phyloP scores from a whole-genome alignment of 345 rosid genomes.

The Sisymbrium altissimum region DNA sequence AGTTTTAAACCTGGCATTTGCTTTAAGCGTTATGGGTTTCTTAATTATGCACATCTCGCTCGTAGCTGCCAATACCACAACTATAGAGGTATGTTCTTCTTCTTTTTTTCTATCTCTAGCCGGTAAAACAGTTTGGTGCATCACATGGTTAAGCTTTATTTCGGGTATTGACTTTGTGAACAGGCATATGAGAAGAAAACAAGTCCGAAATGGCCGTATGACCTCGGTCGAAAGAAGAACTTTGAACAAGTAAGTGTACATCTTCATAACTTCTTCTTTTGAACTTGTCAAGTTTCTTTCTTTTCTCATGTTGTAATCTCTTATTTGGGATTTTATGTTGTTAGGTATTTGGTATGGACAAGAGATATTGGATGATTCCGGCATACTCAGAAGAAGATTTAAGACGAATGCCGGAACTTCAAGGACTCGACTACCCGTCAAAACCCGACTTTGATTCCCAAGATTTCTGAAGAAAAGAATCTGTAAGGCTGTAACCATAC shows the following conservation, averaged over 20 bases:
- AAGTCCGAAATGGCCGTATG: slow-evolving; percentile 88
- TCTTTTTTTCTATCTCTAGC: not conserved
- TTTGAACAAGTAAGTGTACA: slow-evolving; percentile 72
- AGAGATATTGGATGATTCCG: slow-evolving; percentile 77
- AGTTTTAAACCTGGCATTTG: slow-evolving; percentile 94
- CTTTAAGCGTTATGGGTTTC: slow-evolving; percentile 91
- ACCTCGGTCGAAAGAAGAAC: slow-evolving; percentile 81
- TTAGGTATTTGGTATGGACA: slow-evolving; percentile 90
- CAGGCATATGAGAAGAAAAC: slow-evolving; percentile 98
- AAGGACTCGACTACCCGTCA: slow-evolving; percentile 88
- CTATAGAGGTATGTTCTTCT: slow-evolving; percentile 72
- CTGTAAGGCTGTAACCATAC: slow-evolving; percentile 21
- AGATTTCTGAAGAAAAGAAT: slow-evolving; percentile 43
- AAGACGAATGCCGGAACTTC: slow-evolving; percentile 80
- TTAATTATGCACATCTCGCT: slow-evolving; percentile 88
- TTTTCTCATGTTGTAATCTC: not conserved
- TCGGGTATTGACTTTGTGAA: slow-evolving; percentile 1
- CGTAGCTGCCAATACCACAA: slow-evolving; percentile 85
- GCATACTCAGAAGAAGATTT: slow-evolving; percentile 83
- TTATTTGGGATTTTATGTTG: not conserved
- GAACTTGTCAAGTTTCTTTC: not conserved
- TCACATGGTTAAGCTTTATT: not conserved
- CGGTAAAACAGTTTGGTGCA: not conserved
- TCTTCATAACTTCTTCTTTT: not conserved
- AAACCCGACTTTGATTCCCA: slow-evolving; percentile 77